A percentile compares a stretch with the other conserved stretches of the same genome.
These are phyloP conservation scores for Candida railenensis DNA, from an alignment of 805 yeast species.

Conservation along the genomic window DNA sequence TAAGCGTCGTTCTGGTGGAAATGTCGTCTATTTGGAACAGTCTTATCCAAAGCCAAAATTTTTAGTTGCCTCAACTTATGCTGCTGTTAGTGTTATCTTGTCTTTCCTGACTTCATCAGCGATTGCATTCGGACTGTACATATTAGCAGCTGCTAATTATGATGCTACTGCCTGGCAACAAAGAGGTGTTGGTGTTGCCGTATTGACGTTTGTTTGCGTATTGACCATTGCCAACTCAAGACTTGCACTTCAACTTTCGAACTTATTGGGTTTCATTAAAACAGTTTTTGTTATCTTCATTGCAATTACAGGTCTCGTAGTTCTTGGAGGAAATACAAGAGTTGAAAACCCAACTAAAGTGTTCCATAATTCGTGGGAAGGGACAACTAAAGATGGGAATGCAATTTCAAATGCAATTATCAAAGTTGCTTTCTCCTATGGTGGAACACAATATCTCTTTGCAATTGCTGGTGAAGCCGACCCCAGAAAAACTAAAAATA, in stretches of 20 bases:
- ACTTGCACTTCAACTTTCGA: constrained; percentile 27
- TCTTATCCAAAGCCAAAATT: constrained; percentile 34
- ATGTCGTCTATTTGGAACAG: constrained; percentile 39
- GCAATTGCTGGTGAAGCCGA: constrained; percentile 31
- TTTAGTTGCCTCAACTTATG: constrained; percentile 35
- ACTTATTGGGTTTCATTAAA: constrained; percentile 34
- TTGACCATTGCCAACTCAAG: constrained; percentile 24
- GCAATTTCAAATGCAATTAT: constrained; percentile 44
- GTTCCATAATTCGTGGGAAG: constrained; percentile 37
- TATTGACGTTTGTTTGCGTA: constrained; percentile 21
- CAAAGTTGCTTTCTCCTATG: constrained; percentile 42
- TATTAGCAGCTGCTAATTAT: constrained; percentile 30
- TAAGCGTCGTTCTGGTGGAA: constrained; percentile 34
- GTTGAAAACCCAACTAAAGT: constrained; percentile 30
- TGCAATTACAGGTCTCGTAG: constrained; percentile 33
- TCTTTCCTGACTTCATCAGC: constrained; percentile 37
- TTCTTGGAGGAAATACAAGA: constrained; percentile 33
- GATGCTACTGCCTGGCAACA: constrained; percentile 30
- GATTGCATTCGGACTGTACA: constrained; percentile 34
- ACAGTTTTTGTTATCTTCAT: constrained; percentile 31
- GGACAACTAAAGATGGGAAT: constrained; percentile 43
- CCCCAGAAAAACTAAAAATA: constrained; percentile 23
- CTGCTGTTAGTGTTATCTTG: constrained; percentile 37
- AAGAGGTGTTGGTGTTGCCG: constrained; percentile 35
- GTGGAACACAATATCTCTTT: constrained; percentile 41